Conservation (phyloP, 2,329 filamentous ascomycete species). For the Nectriaceae sp. region DNA sequence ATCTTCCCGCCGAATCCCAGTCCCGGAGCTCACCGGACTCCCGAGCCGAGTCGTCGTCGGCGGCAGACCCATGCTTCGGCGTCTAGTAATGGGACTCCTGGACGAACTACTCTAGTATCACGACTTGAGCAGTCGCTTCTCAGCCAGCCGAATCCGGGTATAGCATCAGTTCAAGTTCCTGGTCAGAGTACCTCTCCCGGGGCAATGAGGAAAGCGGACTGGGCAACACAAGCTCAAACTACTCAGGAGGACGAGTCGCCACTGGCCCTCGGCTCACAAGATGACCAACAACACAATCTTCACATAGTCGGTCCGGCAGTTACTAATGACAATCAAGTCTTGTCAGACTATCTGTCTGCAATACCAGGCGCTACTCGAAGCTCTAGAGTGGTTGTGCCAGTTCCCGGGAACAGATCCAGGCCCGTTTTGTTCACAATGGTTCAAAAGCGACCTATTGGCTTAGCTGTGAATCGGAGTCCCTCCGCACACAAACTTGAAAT, state of each 20-base stretch:
- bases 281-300: conserved; percentile 43
- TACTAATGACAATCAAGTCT: conserved; percentile 60
- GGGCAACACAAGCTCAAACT: conserved; percentile 3
- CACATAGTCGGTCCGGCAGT: conserved; percentile 62
- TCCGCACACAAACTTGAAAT: conserved; percentile 53
- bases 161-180: conserved; percentile 1
- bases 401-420: conserved; percentile 31
- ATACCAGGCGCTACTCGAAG: conserved; percentile 32
- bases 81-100: conserved; percentile 3
- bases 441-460: conserved; percentile 46
- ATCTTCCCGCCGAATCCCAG: conserved; percentile 47
- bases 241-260: conserved; percentile 26
- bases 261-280: conserved; percentile 32
- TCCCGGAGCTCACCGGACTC: conserved; percentile 16
- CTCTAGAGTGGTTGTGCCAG: conserved; percentile 33
- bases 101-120: conserved; percentile 2
- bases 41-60: conserved; percentile 16
- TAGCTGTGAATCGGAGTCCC: conserved; percentile 38
- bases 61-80: conserved; percentile 8
- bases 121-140: background rate
- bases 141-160: background rate
- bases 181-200: background rate
- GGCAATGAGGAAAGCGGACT: background rate
- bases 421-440: conserved; percentile 51
- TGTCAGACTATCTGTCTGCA: conserved; percentile 56